Evolutionary conservation across 2,329 filamentous ascomycete genomes (phyloP), one percentile per base, ranked within the genome.

Genomic region (Aureobasidium sp.): DNA sequence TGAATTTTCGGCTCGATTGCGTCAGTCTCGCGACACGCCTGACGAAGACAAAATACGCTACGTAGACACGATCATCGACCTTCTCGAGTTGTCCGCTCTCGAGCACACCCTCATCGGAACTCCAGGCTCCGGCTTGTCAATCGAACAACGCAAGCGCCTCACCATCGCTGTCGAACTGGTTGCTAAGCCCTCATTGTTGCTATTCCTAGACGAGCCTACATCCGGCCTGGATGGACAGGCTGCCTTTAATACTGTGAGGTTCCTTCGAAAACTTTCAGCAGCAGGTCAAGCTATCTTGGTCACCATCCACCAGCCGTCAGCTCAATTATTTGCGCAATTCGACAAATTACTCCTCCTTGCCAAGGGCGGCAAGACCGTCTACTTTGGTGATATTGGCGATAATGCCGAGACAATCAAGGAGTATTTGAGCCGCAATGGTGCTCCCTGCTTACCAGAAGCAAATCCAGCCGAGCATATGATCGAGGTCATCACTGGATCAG

Each of bases 381-480:
- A 79, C 71, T 80, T 79, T 64, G 79, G 79, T 15, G 70, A 77
- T 27, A 75, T 79, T 20, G 77, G 77, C 59, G 64, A 76, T 25
- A 74, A 78, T 63, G 77, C 76, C 0, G 67, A 67, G 12, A 74
- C 68, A 0, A 70, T 80, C 0, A 67, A 77, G 1, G 67, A 76
- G 37, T 79, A 80, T 71, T 91, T 92, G 63, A 44, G 56, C 39
- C 68, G 69, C 29, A 66, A 76, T 37, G 87, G 87, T 2, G 87
- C 87, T 11, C 37, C 52, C 12, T 84, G 82, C 64, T 80, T 82
- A 22, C 70, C 77, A 2, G 74, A 79, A 64, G 81, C 80, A 12
- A 84, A 84, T 66, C 76, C 81, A 4, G 82, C 83, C 0, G 88
- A 94, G 76, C 94, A 88, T 75, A 93, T 94, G 89, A 84, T 95